Evolutionary conservation across 208 protist species (phyloP).

Genomic region (Naegleria gruberi): DNA sequence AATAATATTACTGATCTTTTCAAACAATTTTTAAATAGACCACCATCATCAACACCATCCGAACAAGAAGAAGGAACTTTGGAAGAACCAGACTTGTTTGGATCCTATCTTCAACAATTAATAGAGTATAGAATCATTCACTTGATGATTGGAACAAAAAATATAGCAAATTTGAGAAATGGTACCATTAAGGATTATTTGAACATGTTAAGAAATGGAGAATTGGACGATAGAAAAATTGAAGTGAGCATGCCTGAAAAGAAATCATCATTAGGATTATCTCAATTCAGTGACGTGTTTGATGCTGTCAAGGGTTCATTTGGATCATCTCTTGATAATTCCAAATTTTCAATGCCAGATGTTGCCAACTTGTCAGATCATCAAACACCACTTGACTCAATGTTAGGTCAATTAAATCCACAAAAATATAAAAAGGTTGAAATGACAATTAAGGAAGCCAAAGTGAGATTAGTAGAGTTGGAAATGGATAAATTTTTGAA

Average conservation of each 20-base stretch:
- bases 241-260: background rate
- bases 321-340: background rate
- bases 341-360: background rate
- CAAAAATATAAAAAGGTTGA: slow-evolving; percentile 57
- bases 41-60: background rate
- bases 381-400: background rate
- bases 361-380: background rate
- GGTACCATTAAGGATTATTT: background rate
- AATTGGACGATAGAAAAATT: slow-evolving; percentile 13
- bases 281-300: background rate
- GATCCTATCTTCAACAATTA: slow-evolving; percentile 47
- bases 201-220: slow-evolving; percentile 14
- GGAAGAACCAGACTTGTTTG: slow-evolving; percentile 48
- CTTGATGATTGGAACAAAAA: slow-evolving; percentile 53
- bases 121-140: slow-evolving; percentile 76
- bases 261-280: background rate
- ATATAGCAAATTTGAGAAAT: background rate
- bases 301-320: background rate
- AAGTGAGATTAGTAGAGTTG: slow-evolving; percentile 67
- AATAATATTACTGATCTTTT: slow-evolving; percentile 52
- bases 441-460: slow-evolving; percentile 82
- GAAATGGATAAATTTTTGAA: slow-evolving; percentile 89
- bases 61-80: slow-evolving; percentile 34
- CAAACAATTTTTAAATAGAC: background rate
- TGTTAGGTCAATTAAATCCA: background rate